Base-by-base conservation (phyloP, 805 yeast species). In the Clavispora asparagi region DNA sequence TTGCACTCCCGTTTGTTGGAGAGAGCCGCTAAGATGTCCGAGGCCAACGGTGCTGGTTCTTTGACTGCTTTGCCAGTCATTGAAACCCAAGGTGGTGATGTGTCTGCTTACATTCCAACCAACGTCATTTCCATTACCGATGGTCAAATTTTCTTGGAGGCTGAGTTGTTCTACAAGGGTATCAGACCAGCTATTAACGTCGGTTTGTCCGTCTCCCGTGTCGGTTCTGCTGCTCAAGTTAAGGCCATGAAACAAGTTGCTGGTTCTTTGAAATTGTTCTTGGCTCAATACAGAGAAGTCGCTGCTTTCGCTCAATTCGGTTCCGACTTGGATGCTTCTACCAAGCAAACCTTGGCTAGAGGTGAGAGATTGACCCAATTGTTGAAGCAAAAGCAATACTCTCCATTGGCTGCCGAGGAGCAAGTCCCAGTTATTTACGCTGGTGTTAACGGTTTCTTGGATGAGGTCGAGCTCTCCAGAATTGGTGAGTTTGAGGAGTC, bases 271-370 rank as follows among this genome's bases (percentile, higher is more conserved):
- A 94, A 94, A 79, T 88, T 94, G 76, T 94, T 90, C 97, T 87
- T 94, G 83, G 99, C 99, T 67, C 99, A 94, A 83, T 94, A 94
- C 87, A 91, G 99, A 89, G 99, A 94, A 85, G 99, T 94, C 66
- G 99, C 99, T 73, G 99, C 99, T 67, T 94, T 94, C 77, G 99
- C 99, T 67, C 99, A 94, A 83, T 94, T 94, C 83, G 99, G 99
- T 85, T 94, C 99, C 63, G 99, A 94, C 79, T 84, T 94, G 75
- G 99, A 94, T 78, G 98, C 99, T 64, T 90, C 97, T 52, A 94
- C 99, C 77, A 94, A 92, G 82, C 97, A 90, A 81, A 94, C 99
- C 68, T 85, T 94, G 74, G 79, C 81, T 67, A 91, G 99, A 87
- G 99, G 99, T 90, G 99, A 94, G 86, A 92, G 99, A 83, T 87